phyloP scores from a whole-genome alignment of 805 yeast genomes.

The Yarrowia sp. region DNA sequence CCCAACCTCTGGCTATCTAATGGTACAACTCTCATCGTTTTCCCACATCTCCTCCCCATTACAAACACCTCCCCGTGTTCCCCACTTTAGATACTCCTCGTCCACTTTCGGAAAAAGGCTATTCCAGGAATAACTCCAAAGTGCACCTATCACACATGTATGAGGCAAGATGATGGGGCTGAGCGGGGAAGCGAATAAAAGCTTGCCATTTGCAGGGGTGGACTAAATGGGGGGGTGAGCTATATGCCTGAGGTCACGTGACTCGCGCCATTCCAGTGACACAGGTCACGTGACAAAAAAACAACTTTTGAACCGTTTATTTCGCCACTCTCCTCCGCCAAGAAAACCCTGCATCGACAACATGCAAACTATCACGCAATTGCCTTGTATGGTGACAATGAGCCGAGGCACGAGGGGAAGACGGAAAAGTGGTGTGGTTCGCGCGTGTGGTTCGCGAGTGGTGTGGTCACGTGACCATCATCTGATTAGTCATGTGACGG shows the following conservation, averaged over 20 bases:
- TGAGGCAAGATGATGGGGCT: conserved; percentile 22
- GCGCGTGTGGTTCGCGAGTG: not conserved
- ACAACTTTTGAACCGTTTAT: not conserved
- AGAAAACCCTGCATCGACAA: conserved; percentile 8
- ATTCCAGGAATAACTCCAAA: too few relatives aligned
- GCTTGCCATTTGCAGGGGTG: too few relatives aligned
- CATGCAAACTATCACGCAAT: conserved; percentile 24
- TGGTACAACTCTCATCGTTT: too few relatives aligned
- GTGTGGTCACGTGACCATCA: not conserved
- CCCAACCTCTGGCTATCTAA: too few relatives aligned
- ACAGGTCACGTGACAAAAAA: not conserved
- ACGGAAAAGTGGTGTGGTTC: not conserved
- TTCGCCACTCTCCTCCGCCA: not conserved
- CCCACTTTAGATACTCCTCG: not conserved
- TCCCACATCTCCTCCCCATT: too few relatives aligned
- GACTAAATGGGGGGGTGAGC: too few relatives aligned
- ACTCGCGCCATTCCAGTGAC: not conserved
- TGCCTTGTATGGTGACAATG: not conserved
- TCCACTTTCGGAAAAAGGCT: not conserved
- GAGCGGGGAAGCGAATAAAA: not conserved
- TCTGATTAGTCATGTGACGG: not conserved
- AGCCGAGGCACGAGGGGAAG: not conserved
- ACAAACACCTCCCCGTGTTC: too few relatives aligned
- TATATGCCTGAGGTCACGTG: not conserved
- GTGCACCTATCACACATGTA: conserved; percentile 1